A percentile compares a stretch with the other conserved stretches of the same genome.
Conservation (phyloP, 345 rosid species). For the Boechera stricta region DNA sequence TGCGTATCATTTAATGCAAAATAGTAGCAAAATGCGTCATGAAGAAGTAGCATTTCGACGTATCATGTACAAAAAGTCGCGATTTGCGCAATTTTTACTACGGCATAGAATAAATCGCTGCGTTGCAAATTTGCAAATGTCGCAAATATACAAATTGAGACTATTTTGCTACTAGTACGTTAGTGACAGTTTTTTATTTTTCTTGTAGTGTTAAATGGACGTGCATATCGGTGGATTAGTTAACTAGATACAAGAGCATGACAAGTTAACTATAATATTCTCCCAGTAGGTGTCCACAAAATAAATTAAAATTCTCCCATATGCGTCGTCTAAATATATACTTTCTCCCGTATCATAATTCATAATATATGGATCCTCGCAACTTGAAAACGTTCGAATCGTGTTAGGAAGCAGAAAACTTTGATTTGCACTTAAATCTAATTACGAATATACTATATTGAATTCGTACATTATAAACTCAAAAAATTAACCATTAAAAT, state of each 20-base stretch:
- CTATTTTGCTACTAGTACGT: too few relatives aligned
- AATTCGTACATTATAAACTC: not conserved
- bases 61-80: too few relatives aligned
- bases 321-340: not conserved
- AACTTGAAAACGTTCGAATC: slow-evolving; percentile 8
- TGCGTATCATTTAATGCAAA: too few relatives aligned
- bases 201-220: not conserved
- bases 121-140: too few relatives aligned
- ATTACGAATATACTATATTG: not conserved
- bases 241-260: slow-evolving; percentile 22
- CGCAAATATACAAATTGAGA: too few relatives aligned
- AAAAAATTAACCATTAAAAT: not conserved
- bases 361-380: not conserved
- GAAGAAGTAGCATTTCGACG: too few relatives aligned
- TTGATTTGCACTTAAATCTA: not conserved
- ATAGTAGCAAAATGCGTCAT: too few relatives aligned
- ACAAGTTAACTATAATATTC: slow-evolving; percentile 33
- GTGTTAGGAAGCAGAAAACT: not conserved
- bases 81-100: too few relatives aligned
- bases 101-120: too few relatives aligned
- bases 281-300: not conserved
- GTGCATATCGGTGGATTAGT: slow-evolving; percentile 36
- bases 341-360: not conserved
- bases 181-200: too few relatives aligned
- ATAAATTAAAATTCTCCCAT: not conserved